Conservation (phyloP, 352 stramenopile species). For the Globisporangium cederbergense region DNA sequence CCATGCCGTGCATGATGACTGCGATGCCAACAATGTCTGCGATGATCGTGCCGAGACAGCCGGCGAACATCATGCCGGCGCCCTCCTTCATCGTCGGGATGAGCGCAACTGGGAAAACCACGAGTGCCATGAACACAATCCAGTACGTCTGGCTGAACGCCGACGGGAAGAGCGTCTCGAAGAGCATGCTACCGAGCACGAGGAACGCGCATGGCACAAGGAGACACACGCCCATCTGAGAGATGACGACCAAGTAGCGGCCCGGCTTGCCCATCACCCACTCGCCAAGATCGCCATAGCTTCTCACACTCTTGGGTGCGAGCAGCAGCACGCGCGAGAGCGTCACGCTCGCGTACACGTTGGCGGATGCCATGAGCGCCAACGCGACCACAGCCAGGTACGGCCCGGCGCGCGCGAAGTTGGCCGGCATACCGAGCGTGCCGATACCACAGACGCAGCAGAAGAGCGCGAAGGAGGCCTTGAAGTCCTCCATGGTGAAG, state of each 20-base stretch:
- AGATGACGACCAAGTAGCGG: slow-evolving; percentile 35
- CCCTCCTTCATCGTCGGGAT: slow-evolving; percentile 48
- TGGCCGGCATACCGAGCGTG: slow-evolving; percentile 55
- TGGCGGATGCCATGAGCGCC: slow-evolving; percentile 46
- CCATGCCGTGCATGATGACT: slow-evolving; percentile 31
- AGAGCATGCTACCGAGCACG: slow-evolving; percentile 43
- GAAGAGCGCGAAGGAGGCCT: slow-evolving; percentile 41
- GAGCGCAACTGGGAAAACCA: slow-evolving; percentile 32
- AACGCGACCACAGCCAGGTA: slow-evolving; percentile 35
- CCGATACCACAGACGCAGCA: slow-evolving; percentile 60
- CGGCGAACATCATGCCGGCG: slow-evolving; percentile 29
- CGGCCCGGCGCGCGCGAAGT: slow-evolving; percentile 47
- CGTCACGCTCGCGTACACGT: slow-evolving; percentile 40
- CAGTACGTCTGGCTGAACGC: slow-evolving; percentile 40
- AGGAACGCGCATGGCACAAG: slow-evolving; percentile 46
- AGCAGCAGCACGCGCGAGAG: slow-evolving; percentile 44
- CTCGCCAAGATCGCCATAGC: slow-evolving; percentile 42
- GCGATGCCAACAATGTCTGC: slow-evolving; percentile 35
- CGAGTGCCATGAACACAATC: slow-evolving; percentile 42
- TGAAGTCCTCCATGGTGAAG: slow-evolving; percentile 18
- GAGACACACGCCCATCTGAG: slow-evolving; percentile 43
- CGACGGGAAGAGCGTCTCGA: slow-evolving; percentile 47
- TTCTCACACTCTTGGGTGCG: slow-evolving; percentile 37
- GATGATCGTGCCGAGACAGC: slow-evolving; percentile 40
- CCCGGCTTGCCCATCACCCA: slow-evolving; percentile 41